Evolutionary conservation across 768 basidiomycete species (phyloP).

Genomic region (Tephrocybe sp.): DNA sequence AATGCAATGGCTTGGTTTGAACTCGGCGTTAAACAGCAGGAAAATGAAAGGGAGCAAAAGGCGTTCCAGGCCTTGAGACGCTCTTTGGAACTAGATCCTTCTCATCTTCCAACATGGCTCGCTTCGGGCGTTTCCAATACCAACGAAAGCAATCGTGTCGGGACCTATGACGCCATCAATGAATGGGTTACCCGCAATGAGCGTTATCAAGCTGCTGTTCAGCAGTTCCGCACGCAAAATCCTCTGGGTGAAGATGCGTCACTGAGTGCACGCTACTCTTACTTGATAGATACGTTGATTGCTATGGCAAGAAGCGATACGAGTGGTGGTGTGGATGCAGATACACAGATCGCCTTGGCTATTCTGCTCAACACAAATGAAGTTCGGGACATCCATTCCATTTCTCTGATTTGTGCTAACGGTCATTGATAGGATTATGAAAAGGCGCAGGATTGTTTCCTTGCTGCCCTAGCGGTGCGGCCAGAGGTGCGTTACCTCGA

Average conservation of each 20-base stretch:
- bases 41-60: conserved; percentile 92
- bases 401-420: conserved; percentile 1
- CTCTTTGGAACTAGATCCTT: conserved; percentile 79
- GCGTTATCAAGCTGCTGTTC: conserved; percentile 49
- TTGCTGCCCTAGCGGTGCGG: conserved; percentile 79
- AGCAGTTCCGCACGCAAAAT: conserved; percentile 34
- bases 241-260: conserved; percentile 28
- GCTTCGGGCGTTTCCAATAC: conserved; percentile 89
- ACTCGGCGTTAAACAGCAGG: conserved; percentile 96
- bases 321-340: conserved; percentile 76
- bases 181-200: conserved; percentile 76
- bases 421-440: conserved; percentile 66
- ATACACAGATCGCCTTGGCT: conserved; percentile 93
- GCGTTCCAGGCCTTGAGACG: conserved; percentile 84
- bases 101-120: conserved; percentile 80
- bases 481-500: conserved; percentile 63
- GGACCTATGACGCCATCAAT: conserved; percentile 79
- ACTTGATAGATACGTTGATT: conserved; percentile 78
- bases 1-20: conserved; percentile 83
- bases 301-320: conserved; percentile 67
- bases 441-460: conserved; percentile 94
- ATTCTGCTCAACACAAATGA: conserved; percentile 92
- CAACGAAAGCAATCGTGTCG: conserved; percentile 78
- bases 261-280: conserved; percentile 41
- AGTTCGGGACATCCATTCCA: conserved; percentile 38